phyloP scores from a whole-genome alignment of 352 stramenopile species.

The Pythium sukuiense region DNA sequence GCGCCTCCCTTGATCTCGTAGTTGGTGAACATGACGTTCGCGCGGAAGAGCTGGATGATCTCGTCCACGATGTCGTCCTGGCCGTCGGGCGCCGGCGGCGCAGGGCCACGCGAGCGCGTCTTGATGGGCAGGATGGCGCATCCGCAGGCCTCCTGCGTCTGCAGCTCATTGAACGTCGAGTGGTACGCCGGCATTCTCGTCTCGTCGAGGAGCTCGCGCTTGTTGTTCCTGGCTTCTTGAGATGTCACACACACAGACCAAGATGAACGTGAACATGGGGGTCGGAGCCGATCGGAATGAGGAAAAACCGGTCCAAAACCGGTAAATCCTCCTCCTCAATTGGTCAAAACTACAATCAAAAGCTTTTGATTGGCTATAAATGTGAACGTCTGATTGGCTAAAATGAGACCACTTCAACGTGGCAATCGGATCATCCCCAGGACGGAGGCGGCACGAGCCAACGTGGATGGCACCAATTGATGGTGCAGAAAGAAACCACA shows the following conservation, averaged over 20 bases:
- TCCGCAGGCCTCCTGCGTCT: constrained; percentile 75
- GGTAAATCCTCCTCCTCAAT: not conserved
- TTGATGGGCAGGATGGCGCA: constrained; percentile 90
- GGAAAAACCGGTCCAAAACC: not conserved
- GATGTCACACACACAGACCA: constrained; percentile 6
- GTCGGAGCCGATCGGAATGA: not conserved
- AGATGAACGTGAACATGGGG: constrained; percentile 1
- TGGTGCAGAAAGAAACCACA: not conserved
- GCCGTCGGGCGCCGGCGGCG: constrained; percentile 71
- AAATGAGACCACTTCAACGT: constrained; percentile 1
- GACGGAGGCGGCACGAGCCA: not conserved
- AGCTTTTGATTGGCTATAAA: not conserved
- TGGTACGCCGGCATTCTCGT: constrained; percentile 90
- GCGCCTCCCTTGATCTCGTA: constrained; percentile 91
- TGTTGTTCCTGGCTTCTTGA: not conserved
- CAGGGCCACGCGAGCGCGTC: constrained; percentile 83
- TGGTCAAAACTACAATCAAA: not conserved
- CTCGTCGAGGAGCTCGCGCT: not conserved
- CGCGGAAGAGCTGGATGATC: constrained; percentile 91
- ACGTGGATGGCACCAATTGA: not conserved
- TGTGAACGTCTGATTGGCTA: not conserved
- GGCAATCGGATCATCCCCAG: not conserved
- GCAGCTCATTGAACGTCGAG: constrained; percentile 81
- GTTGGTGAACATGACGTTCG: constrained; percentile 94
- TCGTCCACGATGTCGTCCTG: constrained; percentile 94